Evolutionary conservation across 345 rosid species (phyloP).

Genomic region (Salix exigua): DNA sequence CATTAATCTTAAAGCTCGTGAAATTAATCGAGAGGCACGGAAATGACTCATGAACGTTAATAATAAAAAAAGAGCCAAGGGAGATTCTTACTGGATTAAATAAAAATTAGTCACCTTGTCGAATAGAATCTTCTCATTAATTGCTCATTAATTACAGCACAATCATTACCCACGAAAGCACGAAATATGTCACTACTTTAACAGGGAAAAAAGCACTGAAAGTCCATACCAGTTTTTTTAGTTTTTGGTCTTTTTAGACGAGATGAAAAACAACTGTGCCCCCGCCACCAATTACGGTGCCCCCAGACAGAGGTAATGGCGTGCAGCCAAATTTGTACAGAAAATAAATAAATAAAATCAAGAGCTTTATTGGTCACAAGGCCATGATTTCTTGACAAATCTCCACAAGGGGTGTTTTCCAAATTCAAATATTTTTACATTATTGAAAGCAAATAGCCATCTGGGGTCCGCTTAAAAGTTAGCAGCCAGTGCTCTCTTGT

Average conservation of each 20-base stretch:
- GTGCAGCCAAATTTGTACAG: not conserved
- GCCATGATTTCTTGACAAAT: not conserved
- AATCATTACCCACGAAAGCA: not conserved
- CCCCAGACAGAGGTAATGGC: not conserved
- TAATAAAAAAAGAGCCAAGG: not conserved
- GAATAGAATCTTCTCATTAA: not conserved
- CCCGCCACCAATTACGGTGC: not conserved
- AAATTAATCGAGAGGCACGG: too few relatives aligned
- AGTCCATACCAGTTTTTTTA: not conserved
- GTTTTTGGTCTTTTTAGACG: not conserved
- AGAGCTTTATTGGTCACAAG: not conserved
- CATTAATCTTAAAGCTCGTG: rapidly evolving
- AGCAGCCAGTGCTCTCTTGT: not conserved
- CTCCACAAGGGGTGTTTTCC: not conserved
- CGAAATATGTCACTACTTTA: not conserved
- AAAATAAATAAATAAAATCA: not conserved
- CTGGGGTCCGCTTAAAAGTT: not conserved
- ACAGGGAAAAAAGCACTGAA: not conserved
- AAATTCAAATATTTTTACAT: not conserved
- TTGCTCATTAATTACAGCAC: not conserved
- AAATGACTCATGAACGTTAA: too few relatives aligned
- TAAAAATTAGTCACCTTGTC: not conserved
- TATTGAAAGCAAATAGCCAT: not conserved
- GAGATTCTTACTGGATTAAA: not conserved
- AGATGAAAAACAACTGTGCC: not conserved